These are phyloP conservation scores for Papilionanthe hybrid DNA, from an alignment of 116 monocot genomes.

Conservation along the genomic window DNA sequence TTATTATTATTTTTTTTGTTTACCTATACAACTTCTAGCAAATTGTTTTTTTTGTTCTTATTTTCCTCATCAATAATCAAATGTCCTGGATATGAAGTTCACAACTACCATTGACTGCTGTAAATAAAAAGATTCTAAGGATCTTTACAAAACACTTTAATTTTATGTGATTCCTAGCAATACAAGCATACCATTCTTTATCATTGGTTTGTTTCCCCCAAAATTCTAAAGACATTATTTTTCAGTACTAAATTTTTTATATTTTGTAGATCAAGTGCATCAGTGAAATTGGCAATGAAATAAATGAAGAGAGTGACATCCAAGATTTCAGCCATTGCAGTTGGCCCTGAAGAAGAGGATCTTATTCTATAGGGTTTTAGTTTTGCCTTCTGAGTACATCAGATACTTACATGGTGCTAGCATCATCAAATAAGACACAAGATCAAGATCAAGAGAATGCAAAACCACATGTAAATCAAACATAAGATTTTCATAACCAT, in stretches of 20 bases:
- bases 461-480: too few species aligned
- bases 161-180: neutral
- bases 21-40: too few species aligned
- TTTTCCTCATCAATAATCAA: too few species aligned
- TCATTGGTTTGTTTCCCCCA: neutral
- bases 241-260: neutral
- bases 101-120: too few species aligned
- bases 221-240: neutral
- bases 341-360: slow-evolving; percentile 79
- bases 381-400: slow-evolving; percentile 95
- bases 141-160: too few species aligned
- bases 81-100: too few species aligned
- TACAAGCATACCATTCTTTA: neutral
- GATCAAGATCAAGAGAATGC: too few species aligned
- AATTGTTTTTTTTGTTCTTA: too few species aligned
- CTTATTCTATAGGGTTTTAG: slow-evolving; percentile 88
- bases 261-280: slow-evolving; percentile 76
- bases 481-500: too few species aligned
- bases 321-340: slow-evolving; percentile 57
- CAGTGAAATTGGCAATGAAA: slow-evolving; percentile 86
- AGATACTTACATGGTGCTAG: slow-evolving; percentile 40
- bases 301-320: slow-evolving; percentile 82
- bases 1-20: too few species aligned
- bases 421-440: too few species aligned
- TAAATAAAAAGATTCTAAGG: too few species aligned